phyloP scores from a whole-genome alignment of 352 stramenopile genomes.

The Pseudoperonospora humuli region DNA sequence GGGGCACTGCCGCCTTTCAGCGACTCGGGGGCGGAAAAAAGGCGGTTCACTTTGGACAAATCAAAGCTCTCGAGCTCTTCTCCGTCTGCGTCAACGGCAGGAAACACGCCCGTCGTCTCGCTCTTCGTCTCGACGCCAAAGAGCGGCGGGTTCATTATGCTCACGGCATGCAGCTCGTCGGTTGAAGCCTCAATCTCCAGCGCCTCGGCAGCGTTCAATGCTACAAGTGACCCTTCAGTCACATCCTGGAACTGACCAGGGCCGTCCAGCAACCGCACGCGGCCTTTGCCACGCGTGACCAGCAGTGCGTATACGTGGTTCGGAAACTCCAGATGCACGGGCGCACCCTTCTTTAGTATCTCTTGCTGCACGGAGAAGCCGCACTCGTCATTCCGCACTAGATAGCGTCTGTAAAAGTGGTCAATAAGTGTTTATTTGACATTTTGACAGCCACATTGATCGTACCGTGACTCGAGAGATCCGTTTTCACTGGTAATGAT shows the following conservation, averaged over 20 bases:
- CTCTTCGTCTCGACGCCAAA: constrained; percentile 45
- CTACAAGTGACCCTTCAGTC: constrained; percentile 42
- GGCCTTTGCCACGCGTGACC: constrained; percentile 49
- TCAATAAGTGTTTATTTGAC: background rate
- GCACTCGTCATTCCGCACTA: constrained; percentile 60
- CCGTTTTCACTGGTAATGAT: constrained; percentile 37
- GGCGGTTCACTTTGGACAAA: constrained; percentile 33
- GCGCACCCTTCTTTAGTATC: constrained; percentile 42
- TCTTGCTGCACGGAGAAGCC: constrained; percentile 79
- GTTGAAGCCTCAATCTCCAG: constrained; percentile 44
- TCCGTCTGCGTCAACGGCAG: constrained; percentile 56
- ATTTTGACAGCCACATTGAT: background rate
- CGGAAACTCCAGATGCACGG: constrained; percentile 54
- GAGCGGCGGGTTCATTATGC: constrained; percentile 76
- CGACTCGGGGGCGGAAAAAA: constrained; percentile 70
- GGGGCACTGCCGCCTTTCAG: constrained; percentile 65
- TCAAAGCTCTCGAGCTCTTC: constrained; percentile 51
- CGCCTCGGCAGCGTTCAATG: constrained; percentile 49
- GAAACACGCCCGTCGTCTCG: constrained; percentile 50
- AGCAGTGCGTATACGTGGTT: constrained; percentile 74
- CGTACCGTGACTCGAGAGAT: constrained; percentile 50
- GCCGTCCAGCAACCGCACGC: constrained; percentile 44
- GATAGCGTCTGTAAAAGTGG: constrained; percentile 35
- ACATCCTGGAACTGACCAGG: constrained; percentile 33
- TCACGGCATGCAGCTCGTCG: constrained; percentile 66